Evolutionary conservation across 1,139 yeast genomes (phyloP).

Genomic region (Candida frijolesensis): DNA sequence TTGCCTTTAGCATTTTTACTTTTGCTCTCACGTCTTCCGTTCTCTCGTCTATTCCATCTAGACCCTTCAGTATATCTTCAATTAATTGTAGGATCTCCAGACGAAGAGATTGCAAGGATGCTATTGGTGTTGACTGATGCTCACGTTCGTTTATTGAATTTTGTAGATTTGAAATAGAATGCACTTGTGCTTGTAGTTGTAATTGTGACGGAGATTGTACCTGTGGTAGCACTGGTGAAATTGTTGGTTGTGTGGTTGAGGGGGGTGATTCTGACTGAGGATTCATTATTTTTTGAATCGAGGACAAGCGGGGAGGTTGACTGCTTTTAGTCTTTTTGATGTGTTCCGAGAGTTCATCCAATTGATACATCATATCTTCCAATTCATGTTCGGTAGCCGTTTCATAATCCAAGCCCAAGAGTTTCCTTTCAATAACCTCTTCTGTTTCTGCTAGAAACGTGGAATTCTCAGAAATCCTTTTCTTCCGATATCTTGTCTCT

Average conservation of each 20-base stretch:
- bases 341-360: constrained; percentile 36
- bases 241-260: background rate
- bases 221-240: background rate
- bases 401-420: background rate
- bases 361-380: constrained; percentile 31
- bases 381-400: constrained; percentile 15
- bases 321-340: constrained; percentile 29
- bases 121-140: background rate
- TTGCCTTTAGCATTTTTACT: background rate
- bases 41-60: background rate
- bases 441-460: constrained; percentile 17
- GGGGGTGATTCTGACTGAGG: background rate
- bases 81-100: background rate
- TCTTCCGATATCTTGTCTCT: background rate
- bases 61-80: constrained; percentile 1
- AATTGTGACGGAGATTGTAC: background rate
- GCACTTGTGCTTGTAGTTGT: background rate
- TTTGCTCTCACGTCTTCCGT: background rate
- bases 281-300: background rate
- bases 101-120: background rate
- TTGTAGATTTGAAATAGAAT: background rate
- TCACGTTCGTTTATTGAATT: background rate
- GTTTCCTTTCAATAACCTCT: constrained; percentile 9
- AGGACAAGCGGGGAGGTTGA: constrained; percentile 1
- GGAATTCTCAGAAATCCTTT: constrained; percentile 14